phyloP scores from a whole-genome alignment of 2,329 filamentous ascomycete species.

The Cordyceps militaris region DNA sequence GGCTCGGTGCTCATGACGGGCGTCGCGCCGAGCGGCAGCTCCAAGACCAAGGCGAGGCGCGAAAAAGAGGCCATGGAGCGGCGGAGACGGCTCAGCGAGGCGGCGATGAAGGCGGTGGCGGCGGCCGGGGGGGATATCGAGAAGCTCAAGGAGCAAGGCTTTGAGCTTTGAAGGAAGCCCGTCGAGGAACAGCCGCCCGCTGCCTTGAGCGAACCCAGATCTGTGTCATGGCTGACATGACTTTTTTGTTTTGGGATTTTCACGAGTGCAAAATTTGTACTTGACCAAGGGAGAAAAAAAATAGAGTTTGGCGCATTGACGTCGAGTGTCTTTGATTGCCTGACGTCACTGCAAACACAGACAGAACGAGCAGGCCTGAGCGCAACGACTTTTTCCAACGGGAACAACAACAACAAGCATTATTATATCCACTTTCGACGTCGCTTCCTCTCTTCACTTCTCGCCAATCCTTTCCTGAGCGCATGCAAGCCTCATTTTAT shows the following conservation, averaged over 20 bases:
- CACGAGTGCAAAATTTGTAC: too few species aligned
- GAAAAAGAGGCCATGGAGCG: slow-evolving; percentile 83
- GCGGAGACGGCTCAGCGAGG: slow-evolving; percentile 59
- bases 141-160: slow-evolving; percentile 44
- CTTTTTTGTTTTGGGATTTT: too few species aligned
- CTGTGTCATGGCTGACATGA: too few species aligned
- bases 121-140: slow-evolving; percentile 63
- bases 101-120: slow-evolving; percentile 59
- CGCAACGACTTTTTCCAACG: too few species aligned
- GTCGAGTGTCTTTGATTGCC: too few species aligned
- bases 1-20: slow-evolving; percentile 73
- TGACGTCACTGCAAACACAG: too few species aligned
- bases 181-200: background rate
- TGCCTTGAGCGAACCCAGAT: background rate
- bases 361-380: background rate
- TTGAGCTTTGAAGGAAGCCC: slow-evolving; percentile 33
- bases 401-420: background rate
- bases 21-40: slow-evolving; percentile 84
- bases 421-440: background rate
- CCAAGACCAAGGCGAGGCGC: slow-evolving; percentile 87
- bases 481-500: background rate
- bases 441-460: background rate
- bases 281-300: too few species aligned
- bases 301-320: background rate
- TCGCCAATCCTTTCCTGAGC: background rate